phyloP scores from a whole-genome alignment of 352 stramenopile genomes.

The Detonula confervacea region DNA sequence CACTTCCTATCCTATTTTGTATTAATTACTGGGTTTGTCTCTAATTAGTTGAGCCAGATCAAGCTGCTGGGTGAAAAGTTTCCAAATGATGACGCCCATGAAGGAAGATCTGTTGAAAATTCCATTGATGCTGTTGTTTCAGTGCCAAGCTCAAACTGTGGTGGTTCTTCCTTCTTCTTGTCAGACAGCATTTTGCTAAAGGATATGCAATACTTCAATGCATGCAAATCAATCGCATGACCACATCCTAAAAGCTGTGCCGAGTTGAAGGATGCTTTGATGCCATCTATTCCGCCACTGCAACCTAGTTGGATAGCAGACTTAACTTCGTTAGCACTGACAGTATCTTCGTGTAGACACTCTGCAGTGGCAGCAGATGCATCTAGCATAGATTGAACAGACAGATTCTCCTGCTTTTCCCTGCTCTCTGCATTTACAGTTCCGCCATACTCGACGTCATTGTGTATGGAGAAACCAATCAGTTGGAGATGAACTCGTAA shows the following conservation, averaged over 20 bases:
- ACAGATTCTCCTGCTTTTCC: slow-evolving; percentile 24
- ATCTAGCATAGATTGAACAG: slow-evolving; percentile 31
- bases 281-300: slow-evolving; percentile 33
- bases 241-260: slow-evolving; percentile 73
- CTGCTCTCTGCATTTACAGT: slow-evolving; percentile 16
- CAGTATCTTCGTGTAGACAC: slow-evolving; percentile 32
- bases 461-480: slow-evolving; percentile 75
- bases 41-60: slow-evolving; percentile 13
- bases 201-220: slow-evolving; percentile 67
- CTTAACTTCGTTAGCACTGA: slow-evolving; percentile 34
- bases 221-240: slow-evolving; percentile 77
- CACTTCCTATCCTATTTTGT: too few relatives aligned
- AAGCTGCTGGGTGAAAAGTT: slow-evolving; percentile 1
- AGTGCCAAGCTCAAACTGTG: background rate
- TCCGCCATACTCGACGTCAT: slow-evolving; percentile 78
- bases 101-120: slow-evolving; percentile 36
- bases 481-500: slow-evolving; percentile 76
- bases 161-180: background rate
- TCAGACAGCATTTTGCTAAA: slow-evolving; percentile 31
- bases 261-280: slow-evolving; percentile 58
- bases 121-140: slow-evolving; percentile 18
- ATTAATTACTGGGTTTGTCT: background rate
- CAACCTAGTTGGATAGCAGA: slow-evolving; percentile 51
- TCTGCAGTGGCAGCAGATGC: background rate
- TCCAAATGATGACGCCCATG: slow-evolving; percentile 28